A percentile compares a stretch with the other conserved stretches of the same genome.
phyloP scores from a whole-genome alignment of 768 basidiomycete genomes.

The Panaeolus cyanescens region DNA sequence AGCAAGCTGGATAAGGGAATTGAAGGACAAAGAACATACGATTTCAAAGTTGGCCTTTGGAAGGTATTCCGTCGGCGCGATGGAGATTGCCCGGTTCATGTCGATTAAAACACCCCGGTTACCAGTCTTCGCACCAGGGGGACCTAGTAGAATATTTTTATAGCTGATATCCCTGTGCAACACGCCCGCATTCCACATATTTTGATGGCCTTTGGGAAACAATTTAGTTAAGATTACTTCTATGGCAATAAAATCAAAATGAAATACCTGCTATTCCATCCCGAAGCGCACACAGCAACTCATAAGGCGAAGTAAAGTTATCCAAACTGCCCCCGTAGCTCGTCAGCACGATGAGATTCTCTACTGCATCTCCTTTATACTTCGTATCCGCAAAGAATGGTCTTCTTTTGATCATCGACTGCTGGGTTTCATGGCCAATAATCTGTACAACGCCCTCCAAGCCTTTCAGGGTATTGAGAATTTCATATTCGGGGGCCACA shows the following conservation, averaged over 20 bases:
- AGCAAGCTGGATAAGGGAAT: not conserved
- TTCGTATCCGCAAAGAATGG: not conserved
- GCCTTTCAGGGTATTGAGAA: not conserved
- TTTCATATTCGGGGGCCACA: not conserved
- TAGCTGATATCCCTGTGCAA: constrained; percentile 25
- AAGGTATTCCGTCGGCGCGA: not conserved
- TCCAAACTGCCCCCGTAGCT: not conserved
- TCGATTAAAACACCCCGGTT: constrained; percentile 13
- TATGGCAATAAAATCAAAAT: not conserved
- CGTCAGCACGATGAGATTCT: not conserved
- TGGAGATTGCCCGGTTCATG: constrained; percentile 5
- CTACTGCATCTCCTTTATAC: not conserved
- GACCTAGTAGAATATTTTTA: constrained; percentile 18
- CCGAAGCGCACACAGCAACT: not conserved
- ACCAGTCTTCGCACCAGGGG: not conserved
- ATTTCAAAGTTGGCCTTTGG: not conserved
- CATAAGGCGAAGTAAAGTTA: not conserved
- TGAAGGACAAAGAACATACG: not conserved
- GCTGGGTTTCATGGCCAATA: not conserved
- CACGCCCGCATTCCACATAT: constrained; percentile 13
- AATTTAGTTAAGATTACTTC: not conserved
- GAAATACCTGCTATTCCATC: not conserved
- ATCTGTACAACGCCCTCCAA: not conserved
- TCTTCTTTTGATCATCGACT: not conserved
- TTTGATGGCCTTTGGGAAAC: constrained; percentile 15